phyloP scores from a whole-genome alignment of 176 grass and related monocot genomes.

The Microstegium vimineum region DNA sequence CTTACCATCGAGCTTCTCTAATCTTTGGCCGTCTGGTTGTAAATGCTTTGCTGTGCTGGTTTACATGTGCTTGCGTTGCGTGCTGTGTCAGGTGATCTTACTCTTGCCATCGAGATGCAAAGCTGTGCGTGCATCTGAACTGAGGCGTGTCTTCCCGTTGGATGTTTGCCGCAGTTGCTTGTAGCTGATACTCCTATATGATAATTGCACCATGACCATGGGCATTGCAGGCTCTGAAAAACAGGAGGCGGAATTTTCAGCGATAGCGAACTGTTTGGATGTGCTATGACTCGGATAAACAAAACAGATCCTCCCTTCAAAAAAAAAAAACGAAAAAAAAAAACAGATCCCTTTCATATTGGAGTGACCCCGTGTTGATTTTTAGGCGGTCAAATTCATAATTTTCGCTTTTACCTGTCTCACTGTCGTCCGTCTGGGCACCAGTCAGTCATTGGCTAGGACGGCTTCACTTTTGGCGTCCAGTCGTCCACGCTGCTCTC shows the following conservation, averaged over 20 bases:
- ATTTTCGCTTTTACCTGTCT: background rate
- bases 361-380: background rate
- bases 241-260: background rate
- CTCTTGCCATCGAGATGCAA: background rate
- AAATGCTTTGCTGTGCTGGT: background rate
- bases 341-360: background rate
- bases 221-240: too few species aligned
- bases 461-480: background rate
- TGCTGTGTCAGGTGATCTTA: background rate
- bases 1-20: background rate
- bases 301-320: too few species aligned
- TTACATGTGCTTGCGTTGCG: background rate
- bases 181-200: too few species aligned
- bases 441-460: background rate
- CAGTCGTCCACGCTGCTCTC: background rate
- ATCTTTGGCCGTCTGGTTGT: background rate
- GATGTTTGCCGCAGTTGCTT: background rate
- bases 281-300: background rate
- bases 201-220: too few species aligned
- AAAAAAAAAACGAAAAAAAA: too few species aligned
- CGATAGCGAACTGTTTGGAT: background rate
- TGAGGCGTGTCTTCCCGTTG: background rate
- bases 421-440: background rate
- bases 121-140: background rate
- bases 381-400: background rate